phyloP scores from a whole-genome alignment of 371 early-diverging fungal species.

The Actinomortierella ambigua region DNA sequence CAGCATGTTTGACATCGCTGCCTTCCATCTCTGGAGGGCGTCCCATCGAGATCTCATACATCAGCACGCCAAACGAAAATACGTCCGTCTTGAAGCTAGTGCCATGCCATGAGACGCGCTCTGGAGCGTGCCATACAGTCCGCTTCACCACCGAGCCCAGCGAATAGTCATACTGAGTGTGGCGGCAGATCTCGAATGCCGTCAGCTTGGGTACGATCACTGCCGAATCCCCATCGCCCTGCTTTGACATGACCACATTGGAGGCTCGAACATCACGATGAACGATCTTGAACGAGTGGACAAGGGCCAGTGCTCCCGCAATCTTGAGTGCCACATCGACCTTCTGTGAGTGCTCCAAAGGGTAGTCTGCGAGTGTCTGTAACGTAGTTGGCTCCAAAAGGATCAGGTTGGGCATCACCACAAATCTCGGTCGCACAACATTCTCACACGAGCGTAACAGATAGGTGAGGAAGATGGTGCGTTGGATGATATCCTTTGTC shows the following conservation, averaged over 20 bases:
- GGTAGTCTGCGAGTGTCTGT: no score
- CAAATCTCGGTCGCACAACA: no score
- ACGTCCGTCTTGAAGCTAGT: slow-evolving; percentile 13
- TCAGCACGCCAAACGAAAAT: slow-evolving; percentile 18
- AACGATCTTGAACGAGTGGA: slow-evolving; percentile 6
- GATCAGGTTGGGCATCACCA: no score
- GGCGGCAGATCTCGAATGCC: slow-evolving; percentile 21
- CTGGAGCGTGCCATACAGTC: slow-evolving; percentile 15
- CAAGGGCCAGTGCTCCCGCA: slow-evolving; percentile 12
- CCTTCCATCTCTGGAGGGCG: background rate
- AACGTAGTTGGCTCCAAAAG: no score
- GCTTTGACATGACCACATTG: slow-evolving; percentile 11
- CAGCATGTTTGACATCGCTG: no score
- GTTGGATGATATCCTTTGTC: no score
- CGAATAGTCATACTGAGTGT: background rate
- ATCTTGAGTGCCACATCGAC: slow-evolving; percentile 19
- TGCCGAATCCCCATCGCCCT: no score
- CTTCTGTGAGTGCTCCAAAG: slow-evolving; percentile 6
- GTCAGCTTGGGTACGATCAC: slow-evolving; percentile 21
- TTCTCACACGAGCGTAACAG: no score
- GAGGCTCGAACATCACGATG: slow-evolving; percentile 24
- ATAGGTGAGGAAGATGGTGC: no score
- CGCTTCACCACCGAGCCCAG: no score
- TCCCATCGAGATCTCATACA: slow-evolving; percentile 26
- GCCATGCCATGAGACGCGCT: slow-evolving; percentile 4